These are phyloP conservation scores for Macrophomina pseudophaseolina DNA, from an alignment of 2,329 filamentous ascomycete genomes.

Conservation along the genomic window DNA sequence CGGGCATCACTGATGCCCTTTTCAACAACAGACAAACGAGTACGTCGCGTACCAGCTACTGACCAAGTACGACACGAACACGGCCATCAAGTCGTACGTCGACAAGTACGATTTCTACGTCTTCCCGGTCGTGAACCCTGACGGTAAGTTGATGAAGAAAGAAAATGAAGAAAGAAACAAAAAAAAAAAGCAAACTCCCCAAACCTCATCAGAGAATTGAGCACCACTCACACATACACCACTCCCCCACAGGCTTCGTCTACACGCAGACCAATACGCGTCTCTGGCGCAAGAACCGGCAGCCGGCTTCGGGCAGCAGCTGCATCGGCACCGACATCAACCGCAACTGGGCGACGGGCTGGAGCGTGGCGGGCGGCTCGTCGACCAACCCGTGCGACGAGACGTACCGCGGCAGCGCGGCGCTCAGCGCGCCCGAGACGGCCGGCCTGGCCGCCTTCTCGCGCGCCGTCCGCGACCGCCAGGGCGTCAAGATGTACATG, in stretches of 20 bases:
- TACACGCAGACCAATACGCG: constrained; percentile 45
- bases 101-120: constrained; percentile 71
- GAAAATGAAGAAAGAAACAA: neutral
- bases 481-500: constrained; percentile 66
- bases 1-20: constrained; percentile 9
- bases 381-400: constrained; percentile 43
- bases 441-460: constrained; percentile 55
- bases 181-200: too few relatives aligned
- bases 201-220: too few relatives aligned
- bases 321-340: constrained; percentile 48
- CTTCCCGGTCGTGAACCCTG: constrained; percentile 47
- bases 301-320: constrained; percentile 35
- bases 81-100: constrained; percentile 49
- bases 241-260: constrained; percentile 38
- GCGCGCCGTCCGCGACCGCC: constrained; percentile 48
- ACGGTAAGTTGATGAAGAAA: constrained; percentile 47
- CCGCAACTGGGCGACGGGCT: constrained; percentile 47
- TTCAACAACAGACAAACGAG: constrained; percentile 29
- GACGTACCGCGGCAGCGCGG: constrained; percentile 35
- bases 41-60: constrained; percentile 45
- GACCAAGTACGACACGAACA: constrained; percentile 40
- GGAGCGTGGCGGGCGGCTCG: constrained; percentile 40
- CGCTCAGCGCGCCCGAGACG: constrained; percentile 44
- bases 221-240: too few relatives aligned
- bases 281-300: constrained; percentile 48